Conservation (phyloP, 192 early-diverging fungal species). For the Umbelopsis vinacea region DNA sequence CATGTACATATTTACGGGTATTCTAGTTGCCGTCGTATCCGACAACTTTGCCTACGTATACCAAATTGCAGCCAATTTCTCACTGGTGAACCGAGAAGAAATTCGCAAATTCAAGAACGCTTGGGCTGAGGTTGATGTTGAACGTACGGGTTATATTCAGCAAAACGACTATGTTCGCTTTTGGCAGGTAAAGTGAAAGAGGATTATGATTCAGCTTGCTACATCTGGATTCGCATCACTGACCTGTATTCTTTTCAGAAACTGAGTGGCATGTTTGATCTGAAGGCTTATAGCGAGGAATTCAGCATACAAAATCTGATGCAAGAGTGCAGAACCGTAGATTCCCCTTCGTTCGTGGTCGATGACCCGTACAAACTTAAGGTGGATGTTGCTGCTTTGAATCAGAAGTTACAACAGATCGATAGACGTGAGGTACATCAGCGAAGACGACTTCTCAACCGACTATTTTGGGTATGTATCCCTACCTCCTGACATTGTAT, state of each 20-base stretch:
- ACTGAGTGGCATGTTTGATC: constrained; percentile 53
- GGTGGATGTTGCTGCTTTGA: constrained; percentile 32
- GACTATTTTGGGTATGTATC: constrained; percentile 42
- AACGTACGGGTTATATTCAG: constrained; percentile 54
- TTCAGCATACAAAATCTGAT: constrained; percentile 48
- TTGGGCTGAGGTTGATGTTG: constrained; percentile 52
- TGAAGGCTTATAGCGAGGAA: constrained; percentile 54
- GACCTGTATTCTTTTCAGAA: constrained; percentile 41
- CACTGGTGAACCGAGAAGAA: constrained; percentile 60
- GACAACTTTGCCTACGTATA: constrained; percentile 69
- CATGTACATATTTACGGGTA: constrained; percentile 68
- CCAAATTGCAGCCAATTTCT: constrained; percentile 62
- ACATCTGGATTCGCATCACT: constrained; percentile 23
- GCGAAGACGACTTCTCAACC: constrained; percentile 37
- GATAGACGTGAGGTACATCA: constrained; percentile 34
- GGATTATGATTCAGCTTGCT: constrained; percentile 15
- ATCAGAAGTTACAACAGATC: constrained; percentile 29
- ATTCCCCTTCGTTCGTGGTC: not conserved
- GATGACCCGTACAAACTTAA: constrained; percentile 24
- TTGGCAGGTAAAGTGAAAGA: constrained; percentile 45
- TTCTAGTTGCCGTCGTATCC: constrained; percentile 64
- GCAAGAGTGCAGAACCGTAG: constrained; percentile 22
- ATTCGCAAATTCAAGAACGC: constrained; percentile 61
- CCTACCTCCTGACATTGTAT: too few relatives aligned
- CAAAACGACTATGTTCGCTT: constrained; percentile 53